Evolutionary conservation across 371 early-diverging fungal genomes (phyloP), one percentile per base, ranked within the genome.

Genomic region (Mucor lusitanicus): DNA sequence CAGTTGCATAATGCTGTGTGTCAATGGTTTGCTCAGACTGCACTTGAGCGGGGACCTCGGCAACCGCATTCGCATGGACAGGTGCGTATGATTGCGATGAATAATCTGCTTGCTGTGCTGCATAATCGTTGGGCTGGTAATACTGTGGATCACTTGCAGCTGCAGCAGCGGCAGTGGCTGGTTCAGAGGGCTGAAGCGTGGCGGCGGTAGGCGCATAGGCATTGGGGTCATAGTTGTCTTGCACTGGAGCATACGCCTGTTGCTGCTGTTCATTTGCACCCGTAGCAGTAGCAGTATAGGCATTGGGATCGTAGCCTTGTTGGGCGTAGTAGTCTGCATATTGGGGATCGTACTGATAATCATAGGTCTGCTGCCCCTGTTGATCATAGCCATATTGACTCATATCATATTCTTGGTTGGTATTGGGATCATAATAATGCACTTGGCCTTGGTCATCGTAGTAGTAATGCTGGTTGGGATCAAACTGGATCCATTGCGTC

Each of bases 391-490:
- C 61, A 25, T 72, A 73, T 63, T 69, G 69, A 46, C 69, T 72
- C 66, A 72, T 72, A 55, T 76, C 77, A 33, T 73, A 73, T 58
- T 73, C 77, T 48, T 74, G 69, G 50, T 73, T 73, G 11, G 79
- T 78, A 50, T 75, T 78, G 7, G 79, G 79, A 46, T 78, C 79
- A 65, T 78, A 78, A 60, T 75, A 78, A 46, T 78, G 79, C 1
- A 73, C 32, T 23, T 71, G 72, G 6, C 69, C 70, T 44, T 75
- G 73, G 19, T 78, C 79, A 63, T 78, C 79, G 59, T 78, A 78
- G 30, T 75, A 78, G 56, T 78, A 78, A 64, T 78, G 79, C 17
- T 69, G 59, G 63, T 75, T 78, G 11, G 76, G 73, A 65, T 75
- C 77, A 58, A 74, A 76, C 30, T 72, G 53, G 30, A 71, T 65